Conservation (phyloP, 2,329 filamentous ascomycete genomes). For the Hypoxylon sp. region DNA sequence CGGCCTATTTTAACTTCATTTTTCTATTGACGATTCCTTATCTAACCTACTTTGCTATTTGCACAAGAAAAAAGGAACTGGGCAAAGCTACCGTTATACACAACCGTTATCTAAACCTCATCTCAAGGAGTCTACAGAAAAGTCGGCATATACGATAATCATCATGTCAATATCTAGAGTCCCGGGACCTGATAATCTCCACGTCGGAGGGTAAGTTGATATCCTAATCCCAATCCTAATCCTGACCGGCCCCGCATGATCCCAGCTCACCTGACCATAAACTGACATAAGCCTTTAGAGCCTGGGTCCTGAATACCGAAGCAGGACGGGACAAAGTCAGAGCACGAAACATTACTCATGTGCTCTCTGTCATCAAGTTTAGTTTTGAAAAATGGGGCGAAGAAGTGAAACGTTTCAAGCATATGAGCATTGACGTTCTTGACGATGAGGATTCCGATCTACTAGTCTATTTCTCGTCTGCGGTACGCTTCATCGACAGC, state of each 20-base stretch:
- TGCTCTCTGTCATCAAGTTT: conserved; percentile 80
- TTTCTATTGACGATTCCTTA: neutral
- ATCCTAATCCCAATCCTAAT: conserved; percentile 16
- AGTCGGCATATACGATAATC: neutral
- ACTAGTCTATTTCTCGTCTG: conserved; percentile 81
- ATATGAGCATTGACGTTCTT: conserved; percentile 86
- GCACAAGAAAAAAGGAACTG: neutral
- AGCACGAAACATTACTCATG: conserved; percentile 84
- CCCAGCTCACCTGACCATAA: neutral
- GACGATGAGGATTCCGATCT: conserved; percentile 92
- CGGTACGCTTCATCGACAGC: conserved; percentile 85
- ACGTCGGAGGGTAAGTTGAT: conserved; percentile 78
- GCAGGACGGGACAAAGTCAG: conserved; percentile 77
- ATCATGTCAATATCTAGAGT: conserved; percentile 75
- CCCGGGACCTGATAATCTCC: conserved; percentile 77
- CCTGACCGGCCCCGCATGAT: conserved; percentile 12
- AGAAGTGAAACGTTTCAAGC: conserved; percentile 72
- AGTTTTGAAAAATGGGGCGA: conserved; percentile 59
- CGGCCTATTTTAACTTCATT: neutral
- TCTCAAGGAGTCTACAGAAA: neutral
- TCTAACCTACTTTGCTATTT: neutral
- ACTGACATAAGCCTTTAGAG: conserved; percentile 62
- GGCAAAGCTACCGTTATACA: neutral
- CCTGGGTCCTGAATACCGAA: conserved; percentile 73
- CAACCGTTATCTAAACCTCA: neutral